Base-by-base conservation (phyloP, 2,329 filamentous ascomycete genomes). In the Cryphonectria japonica region DNA sequence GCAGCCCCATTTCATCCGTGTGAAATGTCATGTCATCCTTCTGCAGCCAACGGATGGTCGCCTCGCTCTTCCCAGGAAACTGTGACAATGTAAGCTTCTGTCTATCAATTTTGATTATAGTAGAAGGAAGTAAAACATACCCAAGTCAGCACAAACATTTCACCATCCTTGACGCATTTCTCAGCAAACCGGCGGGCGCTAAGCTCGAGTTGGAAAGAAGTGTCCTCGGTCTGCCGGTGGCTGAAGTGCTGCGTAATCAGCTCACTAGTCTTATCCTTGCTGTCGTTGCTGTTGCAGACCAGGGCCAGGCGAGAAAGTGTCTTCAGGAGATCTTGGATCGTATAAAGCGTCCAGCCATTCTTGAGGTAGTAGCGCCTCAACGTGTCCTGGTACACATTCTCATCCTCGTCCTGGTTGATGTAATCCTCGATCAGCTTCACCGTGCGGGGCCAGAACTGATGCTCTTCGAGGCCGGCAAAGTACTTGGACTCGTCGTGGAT, bases 291-390 rank as follows among this genome's bases (percentile, higher is more conserved):
- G 78, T 95, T 93, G 79, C 97, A 94, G n/a, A 88, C 88, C 26
- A 94, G 86, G 34, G 92, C 94, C 71, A 95, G 91, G 71, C 94
- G 92, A 71, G 92, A 92, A 54, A 98, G 88, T 0, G 92, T 92
- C 78, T 90, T 91, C 68, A 98, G 88, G 41, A 98, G 89, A 79
- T 97, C 95, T 78, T 97, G 93, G 74, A 98, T 91, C 5, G 93
- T 95, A 83, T 98, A 99, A 54, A 98, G 83, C 77, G 94, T 94
- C 92, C 95, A 99, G 8, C 96, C 96, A 75, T 90, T 92, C 78
- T 92, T 91, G 71, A 98, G 86, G 79, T 98, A 99, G 82, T 94
- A 98, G 75, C 95, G 93, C 34, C 96, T 92, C 70, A 99, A 86
- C 7, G 94, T 92, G 77, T 98, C 95, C 80, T 98, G 95, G 75